Evolutionary conservation across 2,329 filamentous ascomycete genomes (phyloP).

Genomic region (Trichoderma afroharzianum): DNA sequence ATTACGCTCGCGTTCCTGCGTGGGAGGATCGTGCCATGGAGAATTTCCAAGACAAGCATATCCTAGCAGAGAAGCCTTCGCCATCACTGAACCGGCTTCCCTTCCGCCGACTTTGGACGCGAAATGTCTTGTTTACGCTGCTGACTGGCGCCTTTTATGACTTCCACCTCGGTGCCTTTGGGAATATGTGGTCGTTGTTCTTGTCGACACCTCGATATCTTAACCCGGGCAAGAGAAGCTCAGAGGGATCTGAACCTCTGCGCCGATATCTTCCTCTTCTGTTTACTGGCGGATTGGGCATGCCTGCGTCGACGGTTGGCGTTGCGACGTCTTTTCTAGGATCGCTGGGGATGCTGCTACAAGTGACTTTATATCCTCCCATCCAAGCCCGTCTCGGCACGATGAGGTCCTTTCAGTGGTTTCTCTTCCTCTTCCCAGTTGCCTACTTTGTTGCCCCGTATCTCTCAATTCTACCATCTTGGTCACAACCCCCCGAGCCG

Average conservation of each 20-base stretch:
- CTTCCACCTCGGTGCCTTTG: constrained; percentile 67
- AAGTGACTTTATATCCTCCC: constrained; percentile 65
- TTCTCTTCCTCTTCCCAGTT: constrained; percentile 62
- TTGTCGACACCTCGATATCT: constrained; percentile 59
- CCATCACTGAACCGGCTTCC: constrained; percentile 26
- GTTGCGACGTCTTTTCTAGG: constrained; percentile 35
- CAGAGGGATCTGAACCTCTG: constrained; percentile 26
- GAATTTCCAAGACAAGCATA: constrained; percentile 18
- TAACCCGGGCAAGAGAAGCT: constrained; percentile 18
- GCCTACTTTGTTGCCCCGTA: constrained; percentile 67
- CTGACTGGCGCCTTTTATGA: constrained; percentile 65
- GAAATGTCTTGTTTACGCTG: constrained; percentile 48
- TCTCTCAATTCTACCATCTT: constrained; percentile 58
- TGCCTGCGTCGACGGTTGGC: constrained; percentile 6
- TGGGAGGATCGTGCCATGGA: neutral
- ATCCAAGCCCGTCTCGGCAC: constrained; percentile 64
- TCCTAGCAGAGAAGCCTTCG: neutral
- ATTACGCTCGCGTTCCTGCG: constrained; percentile 16
- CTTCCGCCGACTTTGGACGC: constrained; percentile 45
- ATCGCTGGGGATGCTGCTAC: constrained; percentile 63
- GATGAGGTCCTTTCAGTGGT: constrained; percentile 61
- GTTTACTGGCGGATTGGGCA: constrained; percentile 42
- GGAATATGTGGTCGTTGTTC: constrained; percentile 66
- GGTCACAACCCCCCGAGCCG: constrained; percentile 38
- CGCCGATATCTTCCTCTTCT: constrained; percentile 42